Evolutionary conservation across 2,329 filamentous ascomycete species (phyloP), one percentile per base, ranked within the genome.

Genomic region (Fusarium verrucosum): DNA sequence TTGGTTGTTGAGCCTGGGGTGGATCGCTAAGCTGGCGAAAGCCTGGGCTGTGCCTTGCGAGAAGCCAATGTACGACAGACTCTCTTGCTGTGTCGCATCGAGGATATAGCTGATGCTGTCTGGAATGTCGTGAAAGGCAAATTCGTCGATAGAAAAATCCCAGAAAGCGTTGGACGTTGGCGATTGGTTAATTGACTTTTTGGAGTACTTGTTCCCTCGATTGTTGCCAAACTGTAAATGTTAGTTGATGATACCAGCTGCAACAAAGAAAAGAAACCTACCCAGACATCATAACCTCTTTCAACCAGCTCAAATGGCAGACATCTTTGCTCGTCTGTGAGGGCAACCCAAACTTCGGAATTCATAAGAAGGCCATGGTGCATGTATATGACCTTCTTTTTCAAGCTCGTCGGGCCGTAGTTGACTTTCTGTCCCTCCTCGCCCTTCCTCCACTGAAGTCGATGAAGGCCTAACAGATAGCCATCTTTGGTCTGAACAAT

Each of bases 351-450:
- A 30, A 99, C 94, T 77, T 99, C 95, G 70, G 93, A 97, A 78
- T 97, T 98, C 95, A 99, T 99, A 73, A 99, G 85, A 56, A 99
- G 84, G 10, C 94, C 95, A 77, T 99, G 95, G 73, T 99, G 95
- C 65, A 99, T 81, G 76, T 98, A 99, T 8, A 95, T 89, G 44
- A 98, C 92, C 69, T 89, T 91, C 80, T 97, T 97, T 77, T 85
- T 85, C 25, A 91, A 70, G 71, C 89, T 89, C 32, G 84, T 82
- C 1, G 83, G 82, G 0, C 90, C 90, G 46, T 83, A 81, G 74
- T 97, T 97, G 70, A 97, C 90, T 64, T 87, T 86, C 50, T 83
- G 80, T n/a, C 87, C 86, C 74, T 95, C 91, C 75, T 97, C 92
- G 11, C 92, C 92, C 70, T 88, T 90, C 58, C 85, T 87, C 86